phyloP scores from a whole-genome alignment of 306 rosid genomes.

The Cucumis cinereus region DNA sequence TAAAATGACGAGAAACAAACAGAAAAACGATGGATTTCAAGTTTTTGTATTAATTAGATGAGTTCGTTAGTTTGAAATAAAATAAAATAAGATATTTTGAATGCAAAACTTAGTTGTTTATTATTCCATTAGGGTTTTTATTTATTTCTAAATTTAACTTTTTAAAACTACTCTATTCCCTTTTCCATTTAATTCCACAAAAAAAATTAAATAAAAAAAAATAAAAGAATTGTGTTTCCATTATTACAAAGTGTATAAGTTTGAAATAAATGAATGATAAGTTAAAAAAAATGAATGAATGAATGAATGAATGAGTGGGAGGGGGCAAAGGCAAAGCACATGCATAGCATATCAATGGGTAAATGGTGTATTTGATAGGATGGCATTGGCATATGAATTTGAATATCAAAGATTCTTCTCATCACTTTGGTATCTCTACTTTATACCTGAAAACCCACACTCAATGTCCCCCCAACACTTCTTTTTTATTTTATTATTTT shows the following conservation, averaged over 20 bases:
- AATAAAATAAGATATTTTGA: background rate
- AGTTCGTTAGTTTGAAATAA: too few species aligned
- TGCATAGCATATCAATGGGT: background rate
- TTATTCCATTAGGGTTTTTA: background rate
- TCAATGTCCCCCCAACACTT: background rate
- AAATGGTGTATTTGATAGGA: slow-evolving; percentile 4
- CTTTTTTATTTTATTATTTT: too few species aligned
- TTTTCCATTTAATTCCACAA: background rate
- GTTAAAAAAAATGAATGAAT: background rate
- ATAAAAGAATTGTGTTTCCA: too few species aligned
- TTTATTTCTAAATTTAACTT: background rate
- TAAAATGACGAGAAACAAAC: background rate
- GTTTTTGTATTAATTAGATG: too few species aligned
- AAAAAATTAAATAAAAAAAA: background rate
- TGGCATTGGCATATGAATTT: background rate
- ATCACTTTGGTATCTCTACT: background rate
- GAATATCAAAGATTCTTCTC: background rate
- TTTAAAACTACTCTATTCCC: background rate
- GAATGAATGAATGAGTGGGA: background rate
- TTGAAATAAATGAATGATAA: background rate
- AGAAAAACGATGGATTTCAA: too few species aligned
- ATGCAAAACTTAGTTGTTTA: background rate
- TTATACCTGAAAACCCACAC: slow-evolving; percentile 7
- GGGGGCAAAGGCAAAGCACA: background rate
- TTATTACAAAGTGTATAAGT: too few species aligned